Evolutionary conservation across 1,139 yeast genomes (phyloP), one percentile per base, ranked within the genome.

Genomic region (Candida sojae): DNA sequence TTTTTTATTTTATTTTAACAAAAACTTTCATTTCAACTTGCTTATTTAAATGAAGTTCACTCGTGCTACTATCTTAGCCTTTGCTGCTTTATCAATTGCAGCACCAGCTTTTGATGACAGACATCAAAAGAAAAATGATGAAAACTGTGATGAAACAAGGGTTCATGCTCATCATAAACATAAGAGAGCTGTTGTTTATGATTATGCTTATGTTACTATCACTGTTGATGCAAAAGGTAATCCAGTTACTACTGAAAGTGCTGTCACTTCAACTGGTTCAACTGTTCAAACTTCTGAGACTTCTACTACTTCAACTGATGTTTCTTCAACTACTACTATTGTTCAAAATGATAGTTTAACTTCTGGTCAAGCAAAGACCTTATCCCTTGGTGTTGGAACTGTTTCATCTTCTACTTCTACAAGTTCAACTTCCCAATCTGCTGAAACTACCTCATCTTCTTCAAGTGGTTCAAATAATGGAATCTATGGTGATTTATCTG

Each of bases 401-500:
- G 44, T 49, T 4, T 9, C 21, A 17, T 17, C 21, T 4, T 9
- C 52, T 21, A 39, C 53, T 38, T 46, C 54, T 8, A 11, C 49
- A 21, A 25, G 30, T 13, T 5, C 21, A 28, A 28, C 26, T 26
- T 44, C 62, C 28, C 21, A 17, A 17, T 42, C 59, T 26, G 35
- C 62, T 31, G 38, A 66, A 26, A 44, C 62, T 41, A 31, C 57
- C 29, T 6, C 9, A 6, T 26, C 29, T 26, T 52, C 62, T 28
- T 48, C 47, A 34, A 42, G 45, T 34, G 43, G 66, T 36, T 42
- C 63, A 31, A 53, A 68, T 36, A 64, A 71, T 43, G 71, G 76
- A 49, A 70, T 77, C 45, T 57, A 61, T 35, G 91, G 91, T 62
- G 89, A 84, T 62, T 77, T 85, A 56, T 52, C 70, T 23, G 67